Conservation (phyloP, 257 asterid species). For the Fraxinus quadrangulata region DNA sequence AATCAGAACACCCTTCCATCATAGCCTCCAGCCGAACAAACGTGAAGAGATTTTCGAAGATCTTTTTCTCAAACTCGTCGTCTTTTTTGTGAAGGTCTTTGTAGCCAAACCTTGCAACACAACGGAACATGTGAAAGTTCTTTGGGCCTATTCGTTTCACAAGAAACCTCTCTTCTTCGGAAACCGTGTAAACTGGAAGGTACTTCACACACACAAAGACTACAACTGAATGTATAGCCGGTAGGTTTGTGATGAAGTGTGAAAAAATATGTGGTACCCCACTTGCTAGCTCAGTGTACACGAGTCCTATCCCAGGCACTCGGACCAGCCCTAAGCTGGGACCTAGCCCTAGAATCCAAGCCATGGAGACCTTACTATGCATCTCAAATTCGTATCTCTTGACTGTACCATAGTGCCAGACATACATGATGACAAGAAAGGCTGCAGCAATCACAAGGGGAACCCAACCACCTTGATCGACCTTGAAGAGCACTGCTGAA, state of each 20-base stretch:
- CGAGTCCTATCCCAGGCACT: conserved; percentile 55
- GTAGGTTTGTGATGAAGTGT: conserved; percentile 53
- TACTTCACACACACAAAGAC: conserved; percentile 49
- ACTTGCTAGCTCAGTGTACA: conserved; percentile 55
- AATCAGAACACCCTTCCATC: conserved; percentile 59
- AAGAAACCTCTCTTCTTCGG: conserved; percentile 51
- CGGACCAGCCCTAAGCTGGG: conserved; percentile 57
- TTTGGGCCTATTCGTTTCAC: conserved; percentile 53
- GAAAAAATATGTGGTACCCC: conserved; percentile 56
- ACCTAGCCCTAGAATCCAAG: conserved; percentile 57
- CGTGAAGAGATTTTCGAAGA: conserved; percentile 40
- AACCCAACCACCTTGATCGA: conserved; percentile 60
- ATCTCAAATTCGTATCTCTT: conserved; percentile 56
- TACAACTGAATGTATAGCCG: conserved; percentile 49
- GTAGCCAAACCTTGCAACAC: conserved; percentile 56
- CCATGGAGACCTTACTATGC: conserved; percentile 59
- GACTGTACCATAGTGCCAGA: conserved; percentile 48
- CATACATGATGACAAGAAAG: conserved; percentile 44
- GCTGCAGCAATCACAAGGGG: conserved; percentile 55
- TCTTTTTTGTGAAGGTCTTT: conserved; percentile 51
- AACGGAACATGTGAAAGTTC: conserved; percentile 52
- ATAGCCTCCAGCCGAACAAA: conserved; percentile 52
- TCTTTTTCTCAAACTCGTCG: conserved; percentile 48
- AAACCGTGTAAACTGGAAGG: conserved; percentile 56
- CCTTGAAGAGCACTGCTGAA: conserved; percentile 46